These are phyloP conservation scores for Alternaria infectoria DNA, from an alignment of 2,329 filamentous ascomycete species.

Conservation along the genomic window DNA sequence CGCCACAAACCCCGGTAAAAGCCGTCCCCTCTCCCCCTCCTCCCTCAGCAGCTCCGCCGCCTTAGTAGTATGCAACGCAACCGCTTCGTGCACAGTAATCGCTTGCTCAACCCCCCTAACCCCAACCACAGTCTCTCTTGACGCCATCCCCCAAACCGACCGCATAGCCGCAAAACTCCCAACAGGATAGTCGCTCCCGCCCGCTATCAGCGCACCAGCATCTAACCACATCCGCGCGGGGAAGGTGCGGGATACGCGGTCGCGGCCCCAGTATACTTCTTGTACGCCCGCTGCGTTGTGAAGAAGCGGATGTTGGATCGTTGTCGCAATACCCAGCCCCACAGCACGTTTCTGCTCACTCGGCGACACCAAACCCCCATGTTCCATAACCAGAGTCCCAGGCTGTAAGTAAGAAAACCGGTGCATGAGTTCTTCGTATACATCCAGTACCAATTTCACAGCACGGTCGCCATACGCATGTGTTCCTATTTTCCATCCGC, in stretches of 20 bases:
- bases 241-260: background rate
- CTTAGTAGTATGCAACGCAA: background rate
- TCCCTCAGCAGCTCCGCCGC: background rate
- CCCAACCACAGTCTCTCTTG: background rate
- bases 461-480: background rate
- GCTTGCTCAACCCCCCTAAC: background rate
- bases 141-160: background rate
- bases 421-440: background rate
- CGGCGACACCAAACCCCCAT: fast-evolving
- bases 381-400: background rate
- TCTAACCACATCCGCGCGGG: background rate
- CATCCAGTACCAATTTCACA: background rate
- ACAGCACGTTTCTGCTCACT: background rate
- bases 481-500: background rate
- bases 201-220: background rate
- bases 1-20: background rate
- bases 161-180: background rate
- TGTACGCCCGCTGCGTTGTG: background rate
- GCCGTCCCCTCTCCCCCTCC: background rate
- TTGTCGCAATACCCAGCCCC: fast-evolving
- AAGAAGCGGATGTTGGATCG: background rate
- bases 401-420: fast-evolving
- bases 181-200: background rate
- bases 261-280: background rate
- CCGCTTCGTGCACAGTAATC: background rate